Conservation (phyloP, 495 filamentous ascomycete species). For the Penicillium verhagenii region DNA sequence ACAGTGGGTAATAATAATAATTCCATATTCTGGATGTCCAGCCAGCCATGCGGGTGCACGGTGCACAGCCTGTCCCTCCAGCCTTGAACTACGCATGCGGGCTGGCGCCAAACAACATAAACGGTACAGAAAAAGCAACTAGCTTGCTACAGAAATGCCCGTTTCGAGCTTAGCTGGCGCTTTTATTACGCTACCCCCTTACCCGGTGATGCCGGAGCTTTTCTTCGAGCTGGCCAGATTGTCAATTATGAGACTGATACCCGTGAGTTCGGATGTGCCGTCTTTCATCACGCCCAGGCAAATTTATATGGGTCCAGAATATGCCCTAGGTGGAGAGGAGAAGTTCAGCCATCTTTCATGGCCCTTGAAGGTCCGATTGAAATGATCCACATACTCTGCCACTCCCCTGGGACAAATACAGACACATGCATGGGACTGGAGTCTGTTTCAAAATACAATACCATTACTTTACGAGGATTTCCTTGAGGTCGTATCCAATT, state of each 20-base stretch:
- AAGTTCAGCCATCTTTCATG: conserved; percentile 4
- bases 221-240: neutral
- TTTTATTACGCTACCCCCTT: neutral
- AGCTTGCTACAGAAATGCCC: neutral
- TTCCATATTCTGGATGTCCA: conserved; percentile 1
- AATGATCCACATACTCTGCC: conserved; percentile 14
- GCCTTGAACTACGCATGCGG: neutral
- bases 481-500: neutral
- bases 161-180: neutral
- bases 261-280: neutral
- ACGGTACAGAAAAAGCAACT: neutral
- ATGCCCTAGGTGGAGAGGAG: conserved; percentile 11
- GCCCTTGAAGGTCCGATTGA: conserved; percentile 9
- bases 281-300: neutral
- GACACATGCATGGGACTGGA: neutral
- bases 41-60: conserved; percentile 20
- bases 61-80: neutral
- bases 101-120: neutral
- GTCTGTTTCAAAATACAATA: neutral
- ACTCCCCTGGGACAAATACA: conserved; percentile 7
- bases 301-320: conserved; percentile 2
- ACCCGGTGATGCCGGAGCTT: neutral
- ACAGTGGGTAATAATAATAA: neutral
- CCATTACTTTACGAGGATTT: neutral
- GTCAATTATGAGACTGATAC: neutral